A percentile compares a stretch with the other conserved stretches of the same genome.
Evolutionary conservation across 2,329 filamentous ascomycete genomes (phyloP).

Genomic region (Nectriaceae sp.): DNA sequence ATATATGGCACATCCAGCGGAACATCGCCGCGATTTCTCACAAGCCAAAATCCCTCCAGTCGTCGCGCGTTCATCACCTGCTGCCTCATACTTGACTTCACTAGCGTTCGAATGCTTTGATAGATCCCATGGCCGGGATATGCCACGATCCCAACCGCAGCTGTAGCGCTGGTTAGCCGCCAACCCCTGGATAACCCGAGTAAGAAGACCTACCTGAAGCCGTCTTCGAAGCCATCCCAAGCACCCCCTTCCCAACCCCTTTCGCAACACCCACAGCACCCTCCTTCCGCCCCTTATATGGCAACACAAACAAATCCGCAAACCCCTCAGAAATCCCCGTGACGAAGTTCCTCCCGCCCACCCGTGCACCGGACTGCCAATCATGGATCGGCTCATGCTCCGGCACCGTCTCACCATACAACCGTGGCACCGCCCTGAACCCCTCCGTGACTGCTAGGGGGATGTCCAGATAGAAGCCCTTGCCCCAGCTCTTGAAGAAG

Average conservation of each 20-base stretch:
- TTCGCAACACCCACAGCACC: conserved; percentile 9
- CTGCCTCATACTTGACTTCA: too few relatives aligned
- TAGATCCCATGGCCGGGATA: conserved; percentile 20
- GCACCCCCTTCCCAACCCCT: conserved; percentile 13
- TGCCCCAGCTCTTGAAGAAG: conserved; percentile 19
- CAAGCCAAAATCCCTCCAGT: too few relatives aligned
- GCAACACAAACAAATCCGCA: conserved; percentile 12
- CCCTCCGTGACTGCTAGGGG: conserved; percentile 22
- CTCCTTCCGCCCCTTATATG: conserved; percentile 13
- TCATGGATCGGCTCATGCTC: conserved; percentile 14
- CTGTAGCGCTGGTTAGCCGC: conserved; percentile 6
- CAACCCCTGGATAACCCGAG: background rate
- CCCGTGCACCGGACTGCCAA: conserved; percentile 13
- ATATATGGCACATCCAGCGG: too few relatives aligned
- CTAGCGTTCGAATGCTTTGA: too few relatives aligned
- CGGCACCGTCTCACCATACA: conserved; percentile 11
- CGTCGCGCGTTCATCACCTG: too few relatives aligned
- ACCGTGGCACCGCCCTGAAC: conserved; percentile 16
- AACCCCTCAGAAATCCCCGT: conserved; percentile 12
- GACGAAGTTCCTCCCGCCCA: conserved; percentile 14
- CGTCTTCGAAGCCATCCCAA: conserved; percentile 16
- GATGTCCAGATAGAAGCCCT: conserved; percentile 11
- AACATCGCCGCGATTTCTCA: too few relatives aligned
- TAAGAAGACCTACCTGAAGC: conserved; percentile 11
- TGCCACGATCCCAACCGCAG: conserved; percentile 15